Conservation (phyloP, 305 asterid genomes). For the Nicotiana rustica region DNA sequence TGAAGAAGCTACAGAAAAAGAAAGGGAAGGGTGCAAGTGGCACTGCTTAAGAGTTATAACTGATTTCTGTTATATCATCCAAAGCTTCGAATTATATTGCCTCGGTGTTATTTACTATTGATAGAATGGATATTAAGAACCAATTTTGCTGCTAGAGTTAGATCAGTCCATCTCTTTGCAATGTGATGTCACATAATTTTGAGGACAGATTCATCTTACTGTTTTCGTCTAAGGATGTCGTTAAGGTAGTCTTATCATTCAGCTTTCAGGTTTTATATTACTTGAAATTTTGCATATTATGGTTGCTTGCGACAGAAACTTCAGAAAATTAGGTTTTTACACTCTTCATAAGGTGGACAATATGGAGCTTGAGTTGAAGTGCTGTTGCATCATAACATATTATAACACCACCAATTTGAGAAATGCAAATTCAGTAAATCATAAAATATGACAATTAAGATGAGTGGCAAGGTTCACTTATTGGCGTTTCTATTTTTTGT, state of each 20-base stretch:
- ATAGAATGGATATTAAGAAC: conserved; percentile 11
- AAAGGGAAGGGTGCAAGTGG: conserved; percentile 53
- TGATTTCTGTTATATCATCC: conserved; percentile 20
- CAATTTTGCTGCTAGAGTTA: conserved; percentile 13
- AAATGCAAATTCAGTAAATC: no score
- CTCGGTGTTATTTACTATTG: conserved; percentile 8
- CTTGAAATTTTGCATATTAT: not conserved
- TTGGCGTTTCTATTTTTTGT: no score
- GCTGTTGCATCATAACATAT: no score
- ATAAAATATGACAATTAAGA: no score
- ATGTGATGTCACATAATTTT: conserved; percentile 25
- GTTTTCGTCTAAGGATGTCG: not conserved
- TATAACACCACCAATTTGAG: no score
- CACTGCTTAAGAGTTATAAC: conserved; percentile 39
- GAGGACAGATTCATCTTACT: not conserved
- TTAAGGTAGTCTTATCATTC: not conserved
- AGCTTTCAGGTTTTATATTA: not conserved
- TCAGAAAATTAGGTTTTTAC: not conserved
- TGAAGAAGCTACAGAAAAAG: conserved; percentile 52
- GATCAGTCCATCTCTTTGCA: not conserved
- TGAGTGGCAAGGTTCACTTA: no score
- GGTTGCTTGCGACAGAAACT: not conserved
- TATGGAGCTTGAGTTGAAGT: no score
- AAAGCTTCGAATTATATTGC: not conserved
- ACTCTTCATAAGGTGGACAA: not conserved